phyloP scores from a whole-genome alignment of 768 basidiomycete genomes.

The Leccinum barrowsii region DNA sequence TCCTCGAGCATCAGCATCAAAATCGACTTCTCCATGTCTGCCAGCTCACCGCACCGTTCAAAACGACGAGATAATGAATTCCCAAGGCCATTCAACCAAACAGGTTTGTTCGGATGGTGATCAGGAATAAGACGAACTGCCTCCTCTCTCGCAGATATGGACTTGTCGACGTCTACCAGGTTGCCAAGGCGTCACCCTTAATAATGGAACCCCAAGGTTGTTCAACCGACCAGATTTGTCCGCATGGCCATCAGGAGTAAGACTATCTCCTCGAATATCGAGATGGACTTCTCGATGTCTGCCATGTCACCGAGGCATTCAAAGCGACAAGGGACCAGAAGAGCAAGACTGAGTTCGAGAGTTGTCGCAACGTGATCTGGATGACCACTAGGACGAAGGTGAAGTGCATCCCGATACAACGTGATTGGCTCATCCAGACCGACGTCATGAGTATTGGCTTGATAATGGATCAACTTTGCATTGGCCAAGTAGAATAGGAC shows the following conservation, averaged over 20 bases:
- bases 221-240: too few species aligned
- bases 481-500: neutral
- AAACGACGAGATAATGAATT: neutral
- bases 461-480: neutral
- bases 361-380: neutral
- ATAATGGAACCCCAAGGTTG: too few species aligned
- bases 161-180: too few species aligned
- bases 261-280: too few species aligned
- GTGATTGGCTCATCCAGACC: neutral
- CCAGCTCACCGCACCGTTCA: neutral
- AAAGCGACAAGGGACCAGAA: neutral
- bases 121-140: neutral
- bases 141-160: neutral
- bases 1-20: neutral
- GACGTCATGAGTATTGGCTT: neutral
- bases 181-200: too few species aligned
- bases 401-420: neutral
- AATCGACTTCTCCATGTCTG: neutral
- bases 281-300: too few species aligned
- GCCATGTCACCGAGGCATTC: too few species aligned
- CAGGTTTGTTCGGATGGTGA: neutral
- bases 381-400: neutral
- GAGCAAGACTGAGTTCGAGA: neutral
- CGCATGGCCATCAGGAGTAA: too few species aligned
- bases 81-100: neutral